Conservation (phyloP, 371 early-diverging fungal species). For the Mortierella sp. region DNA sequence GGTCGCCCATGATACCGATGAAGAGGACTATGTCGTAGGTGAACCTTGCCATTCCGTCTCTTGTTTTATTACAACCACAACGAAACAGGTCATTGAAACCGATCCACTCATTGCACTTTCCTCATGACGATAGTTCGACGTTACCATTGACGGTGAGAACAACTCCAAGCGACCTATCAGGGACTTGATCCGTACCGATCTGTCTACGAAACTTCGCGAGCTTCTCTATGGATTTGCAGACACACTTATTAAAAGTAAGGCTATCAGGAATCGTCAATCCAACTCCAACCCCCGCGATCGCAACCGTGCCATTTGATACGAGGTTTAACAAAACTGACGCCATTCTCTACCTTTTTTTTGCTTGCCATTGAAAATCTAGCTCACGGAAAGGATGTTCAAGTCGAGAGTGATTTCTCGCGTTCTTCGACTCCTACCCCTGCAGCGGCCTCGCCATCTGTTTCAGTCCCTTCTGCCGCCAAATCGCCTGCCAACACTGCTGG, state of each 20-base stretch:
- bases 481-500: slow-evolving; percentile 25
- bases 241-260: slow-evolving; percentile 68
- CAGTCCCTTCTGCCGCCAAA: slow-evolving; percentile 27
- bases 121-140: slow-evolving; percentile 74
- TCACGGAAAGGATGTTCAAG: slow-evolving; percentile 92
- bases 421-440: slow-evolving; percentile 49
- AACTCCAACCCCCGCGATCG: too few species aligned
- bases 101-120: neutral
- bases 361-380: slow-evolving; percentile 37
- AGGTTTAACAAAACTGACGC: too few species aligned
- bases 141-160: slow-evolving; percentile 71
- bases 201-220: slow-evolving; percentile 71
- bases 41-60: too few species aligned
- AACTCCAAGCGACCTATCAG: slow-evolving; percentile 71
- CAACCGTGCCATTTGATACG: too few species aligned
- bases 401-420: slow-evolving; percentile 59
- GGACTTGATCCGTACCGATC: slow-evolving; percentile 74
- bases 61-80: too few species aligned
- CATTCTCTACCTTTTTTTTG: too few species aligned
- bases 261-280: too few species aligned
- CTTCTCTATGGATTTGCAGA: slow-evolving; percentile 73
- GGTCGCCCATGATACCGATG: slow-evolving; percentile 89
- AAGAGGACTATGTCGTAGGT: slow-evolving; percentile 82
- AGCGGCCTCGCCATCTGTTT: slow-evolving; percentile 18
- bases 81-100: slow-evolving; percentile 7